Evolutionary conservation across 2,329 filamentous ascomycete species (phyloP), one percentile per base, ranked within the genome.

Genomic region (Penicillium sp.): DNA sequence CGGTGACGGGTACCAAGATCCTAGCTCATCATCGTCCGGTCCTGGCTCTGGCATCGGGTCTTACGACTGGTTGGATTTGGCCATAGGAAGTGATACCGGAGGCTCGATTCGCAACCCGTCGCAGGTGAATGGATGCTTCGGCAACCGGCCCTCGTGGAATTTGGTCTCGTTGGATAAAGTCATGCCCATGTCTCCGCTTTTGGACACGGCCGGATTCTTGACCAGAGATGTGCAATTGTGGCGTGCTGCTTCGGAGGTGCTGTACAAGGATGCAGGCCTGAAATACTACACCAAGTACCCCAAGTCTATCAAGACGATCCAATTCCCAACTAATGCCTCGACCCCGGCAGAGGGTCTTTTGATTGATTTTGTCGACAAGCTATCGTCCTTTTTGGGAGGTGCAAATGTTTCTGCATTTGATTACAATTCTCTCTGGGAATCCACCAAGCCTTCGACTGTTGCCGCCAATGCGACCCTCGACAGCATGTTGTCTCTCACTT

Each of bases 51-150:
- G 66, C 0, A 65, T 68, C 23, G 73, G 65, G 18, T 57, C 69
- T 4, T 75, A 75, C 52, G 58, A 65, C 15, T 75, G 73, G 73
- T 56, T 83, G 3, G 80, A 83, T 52, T 62, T 82, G 35, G 73
- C 77, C 0, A 64, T 82, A 5, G 80, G 79, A 4, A 77, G 73
- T 32, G 81, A 41, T 76, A 75, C 64, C 0, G 64, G 64, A 25
- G 64, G 64, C 13, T 66, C 64, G 27, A 78, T 83, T 38, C 75
- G 81, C 18, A 72, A 72, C 6, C 80, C 81, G 0, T 69, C 76
- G 0, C 70, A 77, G 48, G 75, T 77, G 0, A 77, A 82, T 60
- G 80, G 80, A 4, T 61, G 79, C 4, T 82, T 77, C 52, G 79
- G 80, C 3, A 81, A 81, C 50, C 67, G 80, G 5, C 80, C 80